Evolutionary conservation across 2,329 filamentous ascomycete genomes (phyloP).

Genomic region (Paraphoma sp.): DNA sequence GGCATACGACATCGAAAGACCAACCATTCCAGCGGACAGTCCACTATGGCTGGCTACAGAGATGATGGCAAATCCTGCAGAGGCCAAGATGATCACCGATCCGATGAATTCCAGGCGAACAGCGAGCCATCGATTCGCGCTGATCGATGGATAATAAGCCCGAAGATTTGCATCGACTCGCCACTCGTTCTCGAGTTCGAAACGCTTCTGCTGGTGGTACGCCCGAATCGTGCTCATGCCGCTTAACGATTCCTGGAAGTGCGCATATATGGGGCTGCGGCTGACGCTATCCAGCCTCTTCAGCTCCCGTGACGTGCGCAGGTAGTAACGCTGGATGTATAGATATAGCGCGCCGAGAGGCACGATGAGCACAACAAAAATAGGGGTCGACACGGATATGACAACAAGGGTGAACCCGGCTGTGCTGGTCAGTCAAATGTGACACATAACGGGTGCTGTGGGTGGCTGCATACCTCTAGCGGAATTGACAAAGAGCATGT

Average conservation of each 20-base stretch:
- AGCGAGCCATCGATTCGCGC: conserved; percentile 87
- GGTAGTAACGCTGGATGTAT: conserved; percentile 95
- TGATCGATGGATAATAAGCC: conserved; percentile 95
- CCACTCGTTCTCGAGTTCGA: conserved; percentile 95
- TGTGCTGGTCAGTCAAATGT: conserved; percentile 38
- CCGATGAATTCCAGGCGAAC: conserved; percentile 95
- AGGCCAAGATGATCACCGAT: conserved; percentile 86
- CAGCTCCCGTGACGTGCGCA: conserved; percentile 92
- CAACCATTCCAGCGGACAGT: conserved; percentile 77
- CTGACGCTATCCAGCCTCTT: conserved; percentile 96
- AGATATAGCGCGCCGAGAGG: conserved; percentile 84
- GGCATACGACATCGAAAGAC: conserved; percentile 95
- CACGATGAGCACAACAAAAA: conserved; percentile 80
- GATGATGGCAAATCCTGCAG: conserved; percentile 82
- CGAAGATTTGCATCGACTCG: conserved; percentile 92
- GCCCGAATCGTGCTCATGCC: conserved; percentile 95
- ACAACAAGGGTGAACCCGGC: conserved; percentile 81
- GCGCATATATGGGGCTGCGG: conserved; percentile 94
- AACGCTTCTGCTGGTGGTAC: conserved; percentile 86
- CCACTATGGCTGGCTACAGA: conserved; percentile 73
- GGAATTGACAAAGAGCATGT: conserved; percentile 73
- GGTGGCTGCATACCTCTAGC: conserved; percentile 52
- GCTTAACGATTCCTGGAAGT: conserved; percentile 96
- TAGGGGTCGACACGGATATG: conserved; percentile 81
- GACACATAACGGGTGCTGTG: conserved; percentile 15